A percentile compares a stretch with the other conserved stretches of the same genome.
Evolutionary conservation across 179 eudicot species (phyloP).

Genomic region (Kewa caespitosa): DNA sequence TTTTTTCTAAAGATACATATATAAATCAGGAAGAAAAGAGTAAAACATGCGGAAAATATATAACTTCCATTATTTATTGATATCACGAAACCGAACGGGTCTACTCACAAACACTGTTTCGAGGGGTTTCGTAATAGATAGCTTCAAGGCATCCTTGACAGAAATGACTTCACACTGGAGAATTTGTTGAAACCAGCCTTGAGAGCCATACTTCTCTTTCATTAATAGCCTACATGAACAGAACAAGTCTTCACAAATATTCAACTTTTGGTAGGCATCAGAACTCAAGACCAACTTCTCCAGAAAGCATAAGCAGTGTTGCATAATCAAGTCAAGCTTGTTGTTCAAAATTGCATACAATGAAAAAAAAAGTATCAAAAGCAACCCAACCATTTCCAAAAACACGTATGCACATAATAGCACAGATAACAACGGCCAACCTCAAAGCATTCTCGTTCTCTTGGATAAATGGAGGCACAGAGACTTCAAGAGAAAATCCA

Average conservation of each 20-base stretch:
- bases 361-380: too few species aligned
- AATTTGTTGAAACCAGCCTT: constrained; percentile 67
- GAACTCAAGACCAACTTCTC: not conserved
- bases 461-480: constrained; percentile 52
- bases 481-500: constrained; percentile 76
- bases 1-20: too few species aligned
- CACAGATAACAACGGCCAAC: constrained; percentile 36
- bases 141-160: constrained; percentile 73
- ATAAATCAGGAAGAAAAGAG: not conserved
- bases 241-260: constrained; percentile 8
- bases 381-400: constrained; percentile 1
- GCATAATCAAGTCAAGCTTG: not conserved
- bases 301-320: not conserved
- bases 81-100: too few species aligned
- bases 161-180: constrained; percentile 48
- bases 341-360: not conserved
- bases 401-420: not conserved
- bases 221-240: constrained; percentile 46
- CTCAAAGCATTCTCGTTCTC: constrained; percentile 68
- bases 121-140: constrained; percentile 52
- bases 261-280: not conserved
- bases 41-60: too few species aligned
- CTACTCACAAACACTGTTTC: constrained; percentile 64
- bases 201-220: constrained; percentile 64
- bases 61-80: too few species aligned